phyloP scores from a whole-genome alignment of 805 yeast genomes.

The Saccharomycopsis fermentans region DNA sequence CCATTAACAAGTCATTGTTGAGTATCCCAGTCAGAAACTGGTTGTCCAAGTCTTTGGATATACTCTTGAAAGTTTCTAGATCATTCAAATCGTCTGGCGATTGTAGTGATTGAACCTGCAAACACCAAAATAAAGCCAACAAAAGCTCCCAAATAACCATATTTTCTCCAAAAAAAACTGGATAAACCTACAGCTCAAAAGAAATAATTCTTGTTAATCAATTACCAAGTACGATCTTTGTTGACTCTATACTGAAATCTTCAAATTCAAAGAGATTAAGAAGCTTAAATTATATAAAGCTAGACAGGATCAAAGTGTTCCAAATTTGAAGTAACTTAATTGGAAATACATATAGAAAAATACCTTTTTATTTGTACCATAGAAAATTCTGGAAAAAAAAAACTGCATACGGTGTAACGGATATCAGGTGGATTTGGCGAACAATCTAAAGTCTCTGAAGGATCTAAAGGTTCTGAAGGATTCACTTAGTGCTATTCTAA shows the following conservation, averaged over 20 bases:
- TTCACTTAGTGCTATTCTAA: no score
- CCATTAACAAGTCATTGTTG: conserved; percentile 23
- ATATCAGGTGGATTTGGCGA: not conserved
- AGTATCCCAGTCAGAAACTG: conserved; percentile 22
- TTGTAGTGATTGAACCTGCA: conserved; percentile 1
- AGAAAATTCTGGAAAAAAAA: not conserved
- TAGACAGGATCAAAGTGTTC: no score
- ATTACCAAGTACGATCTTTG: not conserved
- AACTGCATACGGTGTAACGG: not conserved
- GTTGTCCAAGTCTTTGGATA: conserved; percentile 9
- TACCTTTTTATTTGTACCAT: not conserved
- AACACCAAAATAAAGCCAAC: not conserved
- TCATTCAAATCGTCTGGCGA: not conserved
- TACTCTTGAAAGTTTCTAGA: not conserved
- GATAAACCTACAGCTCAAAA: not conserved
- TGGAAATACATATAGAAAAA: no score
- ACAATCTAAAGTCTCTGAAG: not conserved
- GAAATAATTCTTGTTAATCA: not conserved
- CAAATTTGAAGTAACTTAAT: no score
- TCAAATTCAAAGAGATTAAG: no score
- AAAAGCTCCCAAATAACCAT: not conserved
- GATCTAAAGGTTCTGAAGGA: no score
- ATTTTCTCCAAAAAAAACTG: not conserved
- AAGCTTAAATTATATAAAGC: no score
- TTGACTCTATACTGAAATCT: not conserved